Evolutionary conservation across 23 red algal genomes (phyloP).

Genomic region (Gracilaria gracilis): DNA sequence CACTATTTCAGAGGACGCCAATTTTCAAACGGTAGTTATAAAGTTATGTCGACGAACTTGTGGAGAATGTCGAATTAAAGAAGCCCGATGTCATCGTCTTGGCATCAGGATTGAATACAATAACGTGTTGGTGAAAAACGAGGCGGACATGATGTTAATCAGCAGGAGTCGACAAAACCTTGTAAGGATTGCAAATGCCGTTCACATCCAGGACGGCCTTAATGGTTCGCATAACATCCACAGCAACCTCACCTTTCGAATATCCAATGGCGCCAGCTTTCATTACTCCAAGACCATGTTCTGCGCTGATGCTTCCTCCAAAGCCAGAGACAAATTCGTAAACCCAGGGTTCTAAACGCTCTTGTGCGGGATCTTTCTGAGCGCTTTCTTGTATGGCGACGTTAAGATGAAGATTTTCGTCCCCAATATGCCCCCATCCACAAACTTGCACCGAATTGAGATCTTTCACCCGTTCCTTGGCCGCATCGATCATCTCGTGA

Average conservation of each 20-base stretch:
- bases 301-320: conserved; percentile 90
- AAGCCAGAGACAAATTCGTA: conserved; percentile 83
- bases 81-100: too few species aligned
- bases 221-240: conserved; percentile 85
- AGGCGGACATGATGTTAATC: too few species aligned
- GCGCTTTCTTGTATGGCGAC: conserved; percentile 46
- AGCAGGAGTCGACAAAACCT: conserved; percentile 64
- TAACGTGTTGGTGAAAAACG: too few species aligned
- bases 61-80: too few species aligned
- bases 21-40: too few species aligned
- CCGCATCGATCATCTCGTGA: conserved; percentile 71
- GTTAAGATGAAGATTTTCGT: conserved; percentile 97
- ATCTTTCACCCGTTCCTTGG: conserved; percentile 62
- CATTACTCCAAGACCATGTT: conserved; percentile 95
- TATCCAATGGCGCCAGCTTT: conserved; percentile 81
- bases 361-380: conserved; percentile 26
- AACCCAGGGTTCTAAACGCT: conserved; percentile 86
- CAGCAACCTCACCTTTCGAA: conserved; percentile 60
- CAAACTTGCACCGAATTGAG: conserved; percentile 41
- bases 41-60: too few species aligned
- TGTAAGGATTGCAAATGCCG: conserved; percentile 98
- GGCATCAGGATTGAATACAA: too few species aligned
- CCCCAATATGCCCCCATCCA: conserved; percentile 97
- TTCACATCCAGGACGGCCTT: conserved; percentile 84
- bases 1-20: too few species aligned